A percentile compares a stretch with the other conserved stretches of the same genome.
Evolutionary conservation across 345 rosid species (phyloP).

Genomic region (Dipteronia sinensis): DNA sequence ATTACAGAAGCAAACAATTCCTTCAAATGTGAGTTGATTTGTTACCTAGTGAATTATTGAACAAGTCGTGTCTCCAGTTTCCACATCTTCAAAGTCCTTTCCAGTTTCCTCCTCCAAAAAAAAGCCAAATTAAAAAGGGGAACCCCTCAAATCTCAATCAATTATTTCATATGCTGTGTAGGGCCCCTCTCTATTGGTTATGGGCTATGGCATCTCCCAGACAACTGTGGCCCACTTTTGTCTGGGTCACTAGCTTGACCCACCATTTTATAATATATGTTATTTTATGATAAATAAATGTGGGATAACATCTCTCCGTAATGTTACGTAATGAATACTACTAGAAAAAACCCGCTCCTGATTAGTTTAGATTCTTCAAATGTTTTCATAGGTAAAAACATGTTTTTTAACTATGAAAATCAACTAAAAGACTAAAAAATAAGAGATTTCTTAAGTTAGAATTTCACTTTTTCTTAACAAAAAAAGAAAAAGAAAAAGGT

Average conservation of each 20-base stretch:
- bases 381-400: too few species aligned
- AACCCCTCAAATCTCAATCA: background rate
- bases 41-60: slow-evolving; percentile 27
- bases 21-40: slow-evolving; percentile 19
- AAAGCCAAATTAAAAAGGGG: background rate
- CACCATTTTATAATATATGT: background rate
- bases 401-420: too few species aligned
- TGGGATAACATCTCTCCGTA: too few species aligned
- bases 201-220: slow-evolving; percentile 21
- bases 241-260: background rate
- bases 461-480: too few species aligned
- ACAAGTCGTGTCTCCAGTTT: slow-evolving; percentile 20
- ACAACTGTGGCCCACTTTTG: slow-evolving; percentile 11
- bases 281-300: too few species aligned
- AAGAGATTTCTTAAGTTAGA: too few species aligned
- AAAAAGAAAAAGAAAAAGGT: too few species aligned
- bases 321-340: too few species aligned
- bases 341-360: too few species aligned
- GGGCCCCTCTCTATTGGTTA: slow-evolving; percentile 12
- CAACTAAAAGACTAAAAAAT: too few species aligned
- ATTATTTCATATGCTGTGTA: slow-evolving; percentile 13
- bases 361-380: too few species aligned
- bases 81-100: slow-evolving; percentile 6
- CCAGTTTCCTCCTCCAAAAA: too few species aligned
- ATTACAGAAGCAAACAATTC: slow-evolving; percentile 5